phyloP scores from a whole-genome alignment of 1,139 yeast species.

The Saccharomyces uvarum region DNA sequence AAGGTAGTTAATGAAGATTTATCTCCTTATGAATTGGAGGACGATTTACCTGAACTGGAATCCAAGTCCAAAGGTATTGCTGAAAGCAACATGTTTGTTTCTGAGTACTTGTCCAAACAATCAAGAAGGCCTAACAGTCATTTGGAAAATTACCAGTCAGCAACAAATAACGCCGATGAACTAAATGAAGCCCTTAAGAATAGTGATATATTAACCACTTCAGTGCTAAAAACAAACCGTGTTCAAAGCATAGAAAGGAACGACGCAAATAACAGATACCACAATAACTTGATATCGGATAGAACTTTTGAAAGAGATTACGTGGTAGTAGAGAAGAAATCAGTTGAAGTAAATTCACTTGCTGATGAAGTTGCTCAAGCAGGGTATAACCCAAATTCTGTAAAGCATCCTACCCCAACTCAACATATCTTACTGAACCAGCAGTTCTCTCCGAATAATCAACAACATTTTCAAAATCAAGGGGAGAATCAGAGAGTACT shows the following conservation, averaged over 20 bases:
- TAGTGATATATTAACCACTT: background rate
- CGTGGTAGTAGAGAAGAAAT: constrained; percentile 88
- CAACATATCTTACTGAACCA: background rate
- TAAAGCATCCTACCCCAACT: background rate
- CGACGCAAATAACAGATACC: background rate
- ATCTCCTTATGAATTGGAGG: constrained; percentile 31
- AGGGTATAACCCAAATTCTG: constrained; percentile 39
- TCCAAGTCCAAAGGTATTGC: constrained; percentile 61
- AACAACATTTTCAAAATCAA: constrained; percentile 2
- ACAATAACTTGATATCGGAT: constrained; percentile 9
- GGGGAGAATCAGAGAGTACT: background rate
- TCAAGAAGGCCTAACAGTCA: background rate
- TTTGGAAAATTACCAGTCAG: background rate
- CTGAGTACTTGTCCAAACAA: constrained; percentile 51
- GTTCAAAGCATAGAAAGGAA: background rate
- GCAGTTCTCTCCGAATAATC: background rate
- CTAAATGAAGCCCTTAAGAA: background rate
- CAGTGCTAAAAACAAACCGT: background rate
- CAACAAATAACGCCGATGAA: background rate
- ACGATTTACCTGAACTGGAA: constrained; percentile 40
- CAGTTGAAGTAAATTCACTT: constrained; percentile 89
- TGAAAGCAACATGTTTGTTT: constrained; percentile 56
- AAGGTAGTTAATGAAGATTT: constrained; percentile 33
- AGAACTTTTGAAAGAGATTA: constrained; percentile 60
- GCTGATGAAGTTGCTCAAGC: constrained; percentile 84